Conservation (phyloP, 768 basidiomycete species). For the Pleurotus giganteus region DNA sequence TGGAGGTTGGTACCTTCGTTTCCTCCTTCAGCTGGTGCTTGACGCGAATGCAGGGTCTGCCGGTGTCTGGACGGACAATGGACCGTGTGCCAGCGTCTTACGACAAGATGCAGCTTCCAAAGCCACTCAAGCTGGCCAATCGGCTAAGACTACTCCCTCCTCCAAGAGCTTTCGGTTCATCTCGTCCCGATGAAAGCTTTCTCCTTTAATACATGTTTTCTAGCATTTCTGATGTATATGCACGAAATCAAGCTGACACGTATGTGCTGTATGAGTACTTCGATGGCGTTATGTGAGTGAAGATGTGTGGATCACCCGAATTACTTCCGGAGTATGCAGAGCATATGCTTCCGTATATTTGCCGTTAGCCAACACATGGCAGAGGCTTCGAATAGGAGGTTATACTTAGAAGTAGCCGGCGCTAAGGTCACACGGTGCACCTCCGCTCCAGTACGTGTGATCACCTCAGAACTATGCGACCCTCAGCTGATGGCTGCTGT, state of each 20-base stretch:
- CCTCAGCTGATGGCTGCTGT: conserved; percentile 5
- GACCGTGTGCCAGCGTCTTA: conserved; percentile 37
- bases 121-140: conserved; percentile 7
- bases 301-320: background rate
- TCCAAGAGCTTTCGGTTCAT: conserved; percentile 27
- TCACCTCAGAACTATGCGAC: background rate
- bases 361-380: conserved; percentile 3
- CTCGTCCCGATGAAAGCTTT: conserved; percentile 11
- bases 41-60: conserved; percentile 35
- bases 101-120: conserved; percentile 18
- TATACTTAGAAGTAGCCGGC: conserved; percentile 9
- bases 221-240: background rate
- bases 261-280: background rate
- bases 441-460: conserved; percentile 3
- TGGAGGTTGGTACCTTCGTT: conserved; percentile 33
- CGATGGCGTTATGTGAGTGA: background rate
- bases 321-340: background rate
- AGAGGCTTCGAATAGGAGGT: conserved; percentile 9
- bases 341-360: conserved; percentile 1
- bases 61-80: conserved; percentile 58
- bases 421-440: background rate
- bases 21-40: conserved; percentile 4
- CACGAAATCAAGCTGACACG: conserved; percentile 4
- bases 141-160: conserved; percentile 7
- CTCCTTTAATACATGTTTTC: conserved; percentile 11